Base-by-base conservation (phyloP, 768 basidiomycete genomes). In the Solioccasus polychromus region DNA sequence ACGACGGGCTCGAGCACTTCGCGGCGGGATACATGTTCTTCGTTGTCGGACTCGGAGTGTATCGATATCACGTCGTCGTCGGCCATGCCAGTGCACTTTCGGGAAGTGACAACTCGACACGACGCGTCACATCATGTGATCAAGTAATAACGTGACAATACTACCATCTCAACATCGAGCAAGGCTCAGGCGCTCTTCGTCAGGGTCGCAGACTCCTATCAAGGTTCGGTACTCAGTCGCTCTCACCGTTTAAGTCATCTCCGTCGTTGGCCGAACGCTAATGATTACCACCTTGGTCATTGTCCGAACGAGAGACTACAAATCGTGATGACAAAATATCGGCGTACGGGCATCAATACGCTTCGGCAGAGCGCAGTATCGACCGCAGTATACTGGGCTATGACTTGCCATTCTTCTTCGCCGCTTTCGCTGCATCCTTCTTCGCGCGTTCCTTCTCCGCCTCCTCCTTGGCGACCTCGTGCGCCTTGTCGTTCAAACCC, bases 401-500 rank as follows among this genome's bases (percentile, higher is more conserved):
- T 53, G 62, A 58, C 35, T 45, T 56, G 23, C 51, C 58, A 36
- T 57, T 67, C 61, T 73, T 72, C 55, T 66, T 71, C 32, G 53
- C 41, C 15, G 39, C 51, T 53, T 68, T 76, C 36, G 61, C 73
- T 57, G 82, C 79, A 67, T 78, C 77, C 32, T 81, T 80, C 70
- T 84, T 82, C 30, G 63, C 71, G n/a, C 74, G 64, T 44, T 74
- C 73, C 59, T 72, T 72, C 50, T 68, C 70, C 15, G 67, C 80
- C 45, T 90, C 85, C 39, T 66, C 77, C 61, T 88, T 86, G 17
- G 90, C 92, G 34, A 83, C 60, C 62, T 92, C 80, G 68, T 94
- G 90, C 3, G 88, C 85, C 40, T 69, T 70, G 63, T 94, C 91
- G 66, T 99, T 99, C 38, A 98, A 75, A 2, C 92, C 93, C 1